phyloP scores from a whole-genome alignment of 305 asterid genomes.

The Andrographis paniculata region DNA sequence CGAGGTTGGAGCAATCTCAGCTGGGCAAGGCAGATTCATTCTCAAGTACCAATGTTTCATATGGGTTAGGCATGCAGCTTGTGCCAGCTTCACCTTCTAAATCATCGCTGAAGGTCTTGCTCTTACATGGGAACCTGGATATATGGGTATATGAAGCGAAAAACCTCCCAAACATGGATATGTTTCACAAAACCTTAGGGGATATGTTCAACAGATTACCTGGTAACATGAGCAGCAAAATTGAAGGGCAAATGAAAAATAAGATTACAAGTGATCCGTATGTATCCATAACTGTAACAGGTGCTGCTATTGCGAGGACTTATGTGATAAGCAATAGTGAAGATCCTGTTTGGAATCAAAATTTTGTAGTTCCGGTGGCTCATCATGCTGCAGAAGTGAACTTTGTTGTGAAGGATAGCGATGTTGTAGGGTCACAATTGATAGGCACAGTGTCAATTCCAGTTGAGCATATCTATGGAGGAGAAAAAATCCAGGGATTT shows the following conservation, averaged over 20 bases:
- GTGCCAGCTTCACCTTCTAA: slow-evolving; percentile 48
- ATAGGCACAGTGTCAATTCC: slow-evolving; percentile 88
- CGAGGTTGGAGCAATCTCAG: slow-evolving; percentile 57
- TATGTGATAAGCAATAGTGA: slow-evolving; percentile 73
- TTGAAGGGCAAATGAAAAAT: slow-evolving; percentile 64
- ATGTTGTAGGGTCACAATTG: slow-evolving; percentile 85
- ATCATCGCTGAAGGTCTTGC: slow-evolving; percentile 57
- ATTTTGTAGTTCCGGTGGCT: slow-evolving; percentile 80
- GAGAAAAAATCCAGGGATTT: slow-evolving; percentile 56
- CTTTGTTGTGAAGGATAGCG: slow-evolving; percentile 86
- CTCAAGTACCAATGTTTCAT: slow-evolving; percentile 20
- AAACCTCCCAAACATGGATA: slow-evolving; percentile 98
- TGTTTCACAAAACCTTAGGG: slow-evolving; percentile 94
- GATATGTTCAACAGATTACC: slow-evolving; percentile 78
- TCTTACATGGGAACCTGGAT: slow-evolving; percentile 90
- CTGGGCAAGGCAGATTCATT: slow-evolving; percentile 23
- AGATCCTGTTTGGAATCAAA: slow-evolving; percentile 93
- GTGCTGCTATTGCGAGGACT: slow-evolving; percentile 81
- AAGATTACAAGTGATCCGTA: slow-evolving; percentile 97
- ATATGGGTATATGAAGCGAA: slow-evolving; percentile 82
- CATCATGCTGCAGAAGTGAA: slow-evolving; percentile 78
- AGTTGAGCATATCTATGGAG: slow-evolving; percentile 68
- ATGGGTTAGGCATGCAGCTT: slow-evolving; percentile 41
- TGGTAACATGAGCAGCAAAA: slow-evolving; percentile 55
- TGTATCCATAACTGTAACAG: slow-evolving; percentile 56